These are phyloP conservation scores for Coemansia sp. DNA, from an alignment of 192 early-diverging fungal species.

Conservation along the genomic window DNA sequence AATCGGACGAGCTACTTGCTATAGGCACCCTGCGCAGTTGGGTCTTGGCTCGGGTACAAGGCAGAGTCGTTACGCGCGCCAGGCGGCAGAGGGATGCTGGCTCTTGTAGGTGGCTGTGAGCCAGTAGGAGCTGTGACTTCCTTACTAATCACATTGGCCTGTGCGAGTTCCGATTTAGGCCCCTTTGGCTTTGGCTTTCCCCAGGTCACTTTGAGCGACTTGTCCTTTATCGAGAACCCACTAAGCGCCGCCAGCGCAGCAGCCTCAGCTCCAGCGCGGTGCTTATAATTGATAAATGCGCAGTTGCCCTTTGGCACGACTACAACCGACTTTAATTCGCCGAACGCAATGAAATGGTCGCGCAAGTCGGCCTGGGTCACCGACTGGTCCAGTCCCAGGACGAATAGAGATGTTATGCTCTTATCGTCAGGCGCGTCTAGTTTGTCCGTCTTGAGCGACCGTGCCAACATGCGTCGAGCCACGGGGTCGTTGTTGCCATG, in stretches of 20 bases:
- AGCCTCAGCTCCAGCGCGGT: conserved; percentile 81
- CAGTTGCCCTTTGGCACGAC: conserved; percentile 78
- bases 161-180: conserved; percentile 59
- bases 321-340: conserved; percentile 88
- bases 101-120: conserved; percentile 26
- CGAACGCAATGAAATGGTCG: conserved; percentile 78
- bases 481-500: conserved; percentile 95
- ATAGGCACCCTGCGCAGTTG: conserved; percentile 56
- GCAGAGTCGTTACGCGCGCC: conserved; percentile 10
- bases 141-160: not conserved
- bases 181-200: conserved; percentile 76
- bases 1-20: conserved; percentile 9
- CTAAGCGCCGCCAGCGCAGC: conserved; percentile 73
- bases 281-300: conserved; percentile 90
- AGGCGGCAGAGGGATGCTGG: conserved; percentile 28
- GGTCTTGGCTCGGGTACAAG: conserved; percentile 63
- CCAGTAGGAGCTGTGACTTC: not conserved
- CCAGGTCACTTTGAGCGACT: conserved; percentile 80
- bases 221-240: conserved; percentile 74
- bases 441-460: conserved; percentile 48
- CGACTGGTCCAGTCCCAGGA: conserved; percentile 76
- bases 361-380: conserved; percentile 72
- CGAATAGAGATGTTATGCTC: conserved; percentile 83
- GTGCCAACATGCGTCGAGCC: conserved; percentile 79
- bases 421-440: conserved; percentile 77